phyloP scores from a whole-genome alignment of 352 stramenopile species.

The Globisporangium middletonii region DNA sequence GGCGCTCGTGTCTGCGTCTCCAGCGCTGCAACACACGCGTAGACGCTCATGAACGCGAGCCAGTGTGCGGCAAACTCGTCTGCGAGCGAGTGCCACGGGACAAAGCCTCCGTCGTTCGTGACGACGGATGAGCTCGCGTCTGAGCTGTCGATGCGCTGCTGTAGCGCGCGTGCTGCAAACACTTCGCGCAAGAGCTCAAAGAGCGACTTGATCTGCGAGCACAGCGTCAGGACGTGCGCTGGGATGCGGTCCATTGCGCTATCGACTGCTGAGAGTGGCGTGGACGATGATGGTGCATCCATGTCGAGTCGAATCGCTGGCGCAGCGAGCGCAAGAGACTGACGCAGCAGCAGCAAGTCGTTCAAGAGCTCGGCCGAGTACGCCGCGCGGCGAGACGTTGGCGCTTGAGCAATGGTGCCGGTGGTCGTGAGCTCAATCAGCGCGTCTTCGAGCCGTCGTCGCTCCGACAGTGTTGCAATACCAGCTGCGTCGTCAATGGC shows the following conservation, averaged over 20 bases:
- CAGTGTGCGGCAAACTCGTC: conserved; percentile 11
- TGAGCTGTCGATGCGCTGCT: background rate
- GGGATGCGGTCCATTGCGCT: background rate
- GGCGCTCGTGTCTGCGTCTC: background rate
- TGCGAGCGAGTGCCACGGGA: conserved; percentile 6
- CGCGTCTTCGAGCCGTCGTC: conserved; percentile 2
- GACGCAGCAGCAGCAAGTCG: conserved; percentile 19
- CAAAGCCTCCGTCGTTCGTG: background rate
- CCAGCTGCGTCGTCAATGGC: background rate
- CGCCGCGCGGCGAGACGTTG: background rate
- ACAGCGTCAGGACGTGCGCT: background rate
- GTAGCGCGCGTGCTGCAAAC: background rate
- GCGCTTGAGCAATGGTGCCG: background rate
- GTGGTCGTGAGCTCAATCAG: conserved; percentile 9
- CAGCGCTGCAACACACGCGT: conserved; percentile 5
- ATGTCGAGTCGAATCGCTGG: background rate
- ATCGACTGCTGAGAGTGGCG: background rate
- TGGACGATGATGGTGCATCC: background rate
- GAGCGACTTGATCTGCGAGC: conserved; percentile 2
- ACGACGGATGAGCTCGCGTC: background rate
- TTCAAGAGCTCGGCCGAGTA: conserved; percentile 21
- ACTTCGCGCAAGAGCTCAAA: conserved; percentile 7
- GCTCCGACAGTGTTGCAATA: background rate
- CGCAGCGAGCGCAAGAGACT: conserved; percentile 9
- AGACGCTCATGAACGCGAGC: conserved; percentile 3